Evolutionary conservation across 78 protist genomes (phyloP).

Genomic region (Polysphondylium violaceum): DNA sequence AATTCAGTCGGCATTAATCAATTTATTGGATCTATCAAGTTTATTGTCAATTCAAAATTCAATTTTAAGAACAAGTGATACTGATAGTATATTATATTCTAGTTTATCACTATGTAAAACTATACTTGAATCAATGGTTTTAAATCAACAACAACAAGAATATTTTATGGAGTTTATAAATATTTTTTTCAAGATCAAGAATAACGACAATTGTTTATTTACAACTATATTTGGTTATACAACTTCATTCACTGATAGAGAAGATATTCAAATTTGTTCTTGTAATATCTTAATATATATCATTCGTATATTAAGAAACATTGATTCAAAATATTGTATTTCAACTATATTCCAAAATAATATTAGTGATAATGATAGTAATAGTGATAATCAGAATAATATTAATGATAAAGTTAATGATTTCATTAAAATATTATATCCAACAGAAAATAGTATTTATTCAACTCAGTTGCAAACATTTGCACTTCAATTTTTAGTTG

Average conservation of each 20-base stretch:
- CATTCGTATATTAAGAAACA: background rate
- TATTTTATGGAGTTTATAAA: no score
- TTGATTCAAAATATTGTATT: background rate
- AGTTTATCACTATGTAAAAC: background rate
- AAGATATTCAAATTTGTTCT: constrained; percentile 24
- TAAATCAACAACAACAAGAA: background rate
- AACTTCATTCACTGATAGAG: background rate
- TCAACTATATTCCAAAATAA: background rate
- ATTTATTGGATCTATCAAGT: constrained; percentile 2
- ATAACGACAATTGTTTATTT: background rate
- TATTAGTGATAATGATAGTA: background rate
- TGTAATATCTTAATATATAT: background rate
- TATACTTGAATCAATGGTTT: background rate
- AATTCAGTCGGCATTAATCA: background rate
- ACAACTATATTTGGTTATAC: constrained; percentile 2
- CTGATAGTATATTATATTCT: constrained; percentile 13
- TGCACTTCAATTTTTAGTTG: constrained; percentile 1
- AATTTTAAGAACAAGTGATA: background rate
- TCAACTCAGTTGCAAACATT: constrained; percentile 6
- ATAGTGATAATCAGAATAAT: background rate
- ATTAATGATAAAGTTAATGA: background rate
- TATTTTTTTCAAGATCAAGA: no score
- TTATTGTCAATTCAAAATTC: background rate
- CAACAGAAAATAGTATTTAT: background rate
- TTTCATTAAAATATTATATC: background rate